These are phyloP conservation scores for Globisporangium uncinulatum DNA, from an alignment of 352 stramenopile species.

Conservation along the genomic window DNA sequence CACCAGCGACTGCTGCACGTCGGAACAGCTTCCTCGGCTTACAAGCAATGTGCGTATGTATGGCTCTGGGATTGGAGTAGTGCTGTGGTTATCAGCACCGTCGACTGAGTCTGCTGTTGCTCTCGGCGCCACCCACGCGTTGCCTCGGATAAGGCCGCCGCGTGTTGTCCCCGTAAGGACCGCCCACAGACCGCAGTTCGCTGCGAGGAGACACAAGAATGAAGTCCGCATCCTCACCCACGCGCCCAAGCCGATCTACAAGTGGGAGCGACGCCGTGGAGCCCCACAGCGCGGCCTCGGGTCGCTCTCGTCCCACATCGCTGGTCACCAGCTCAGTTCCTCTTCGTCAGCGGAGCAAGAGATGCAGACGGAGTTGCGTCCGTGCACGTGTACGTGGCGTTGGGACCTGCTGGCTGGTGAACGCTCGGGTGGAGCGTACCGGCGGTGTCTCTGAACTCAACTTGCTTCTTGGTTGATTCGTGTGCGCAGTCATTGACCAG, in stretches of 20 bases:
- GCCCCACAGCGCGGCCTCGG: not conserved
- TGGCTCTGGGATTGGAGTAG: not conserved
- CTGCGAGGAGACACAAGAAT: slow-evolving; percentile 26
- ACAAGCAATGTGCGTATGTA: not conserved
- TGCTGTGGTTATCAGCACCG: not conserved
- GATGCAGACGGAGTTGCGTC: not conserved
- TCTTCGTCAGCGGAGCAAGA: not conserved
- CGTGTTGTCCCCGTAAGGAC: slow-evolving; percentile 5
- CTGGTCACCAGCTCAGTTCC: not conserved
- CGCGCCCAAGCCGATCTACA: slow-evolving; percentile 45
- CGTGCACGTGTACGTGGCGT: not conserved
- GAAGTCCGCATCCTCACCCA: slow-evolving; percentile 23
- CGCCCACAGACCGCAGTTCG: not conserved
- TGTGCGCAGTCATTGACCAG: slow-evolving; percentile 24
- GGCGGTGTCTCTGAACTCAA: not conserved
- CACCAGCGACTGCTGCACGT: not conserved
- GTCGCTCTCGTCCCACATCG: not conserved
- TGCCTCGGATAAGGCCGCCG: not conserved
- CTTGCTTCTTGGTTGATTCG: not conserved
- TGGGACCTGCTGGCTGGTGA: too few species aligned
- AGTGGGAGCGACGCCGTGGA: slow-evolving; percentile 39
- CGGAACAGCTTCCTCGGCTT: slow-evolving; percentile 5
- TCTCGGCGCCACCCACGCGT: too few species aligned
- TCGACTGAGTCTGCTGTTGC: not conserved
- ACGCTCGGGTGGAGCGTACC: too few species aligned